phyloP scores from a whole-genome alignment of 495 filamentous ascomycete genomes.

The Patellaria atrata region DNA sequence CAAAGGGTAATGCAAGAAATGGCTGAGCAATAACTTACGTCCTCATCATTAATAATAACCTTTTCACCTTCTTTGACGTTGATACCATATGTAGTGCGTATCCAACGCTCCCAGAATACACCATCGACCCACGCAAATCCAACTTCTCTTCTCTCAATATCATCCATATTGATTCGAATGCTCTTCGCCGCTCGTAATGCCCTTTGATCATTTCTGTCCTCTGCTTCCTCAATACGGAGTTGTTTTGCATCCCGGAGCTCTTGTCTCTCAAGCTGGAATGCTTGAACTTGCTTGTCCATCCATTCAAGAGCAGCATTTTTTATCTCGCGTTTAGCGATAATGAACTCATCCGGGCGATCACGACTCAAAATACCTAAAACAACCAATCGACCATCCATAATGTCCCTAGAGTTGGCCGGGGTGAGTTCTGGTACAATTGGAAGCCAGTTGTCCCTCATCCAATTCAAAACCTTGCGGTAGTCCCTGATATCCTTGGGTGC shows the following conservation, averaged over 20 bases:
- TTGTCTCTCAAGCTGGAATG: conserved; percentile 81
- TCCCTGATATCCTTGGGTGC: conserved; percentile 85
- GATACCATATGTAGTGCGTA: conserved; percentile 84
- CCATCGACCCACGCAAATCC: conserved; percentile 98
- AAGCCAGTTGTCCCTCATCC: conserved; percentile 95
- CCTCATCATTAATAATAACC: conserved; percentile 94
- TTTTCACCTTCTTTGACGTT: conserved; percentile 72
- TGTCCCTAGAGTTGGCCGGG: conserved; percentile 75
- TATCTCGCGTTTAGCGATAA: conserved; percentile 67
- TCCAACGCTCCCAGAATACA: conserved; percentile 94
- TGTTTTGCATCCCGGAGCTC: conserved; percentile 91
- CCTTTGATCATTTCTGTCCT: conserved; percentile 82
- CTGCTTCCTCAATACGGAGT: conserved; percentile 85
- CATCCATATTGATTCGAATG: conserved; percentile 78
- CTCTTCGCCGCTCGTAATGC: conserved; percentile 79
- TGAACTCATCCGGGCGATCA: conserved; percentile 64
- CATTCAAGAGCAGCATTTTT: conserved; percentile 92
- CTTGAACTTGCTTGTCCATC: conserved; percentile 88
- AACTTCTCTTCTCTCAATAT: conserved; percentile 74
- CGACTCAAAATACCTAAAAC: conserved; percentile 81
- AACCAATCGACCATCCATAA: conserved; percentile 87
- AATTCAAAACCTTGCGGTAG: conserved; percentile 58
- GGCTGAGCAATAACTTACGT: conserved; percentile 46
- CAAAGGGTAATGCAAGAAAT: neutral
- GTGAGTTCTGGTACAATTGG: conserved; percentile 96